These are phyloP conservation scores for Leonotis leonurus DNA, from an alignment of 257 asterid genomes.

Conservation along the genomic window DNA sequence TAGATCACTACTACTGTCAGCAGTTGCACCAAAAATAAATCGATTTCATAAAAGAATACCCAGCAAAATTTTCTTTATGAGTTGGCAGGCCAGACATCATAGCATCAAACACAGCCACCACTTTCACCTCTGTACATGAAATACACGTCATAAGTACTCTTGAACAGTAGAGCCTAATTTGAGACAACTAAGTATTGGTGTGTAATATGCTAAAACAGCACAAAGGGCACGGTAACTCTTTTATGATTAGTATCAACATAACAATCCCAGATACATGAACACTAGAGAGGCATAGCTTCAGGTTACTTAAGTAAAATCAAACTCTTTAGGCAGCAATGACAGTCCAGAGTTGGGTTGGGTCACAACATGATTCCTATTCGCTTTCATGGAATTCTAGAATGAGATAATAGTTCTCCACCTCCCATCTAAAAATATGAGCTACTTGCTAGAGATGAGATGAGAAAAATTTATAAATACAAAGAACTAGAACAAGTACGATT, in stretches of 20 bases:
- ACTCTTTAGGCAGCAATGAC: background rate
- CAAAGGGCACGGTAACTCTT: background rate
- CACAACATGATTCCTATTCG: background rate
- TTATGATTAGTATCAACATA: background rate
- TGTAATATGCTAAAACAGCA: background rate
- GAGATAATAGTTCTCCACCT: background rate
- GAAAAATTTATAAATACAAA: background rate
- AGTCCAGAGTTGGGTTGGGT: background rate
- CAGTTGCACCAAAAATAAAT: background rate
- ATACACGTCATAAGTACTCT: constrained; percentile 13
- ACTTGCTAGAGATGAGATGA: background rate
- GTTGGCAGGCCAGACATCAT: constrained; percentile 85
- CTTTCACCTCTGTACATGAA: constrained; percentile 79
- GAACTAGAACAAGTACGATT: background rate
- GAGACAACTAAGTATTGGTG: background rate
- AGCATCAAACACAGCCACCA: constrained; percentile 97
- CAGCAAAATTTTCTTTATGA: constrained; percentile 75
- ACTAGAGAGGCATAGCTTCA: background rate
- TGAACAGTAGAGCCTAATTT: constrained; percentile 8
- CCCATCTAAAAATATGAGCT: background rate
- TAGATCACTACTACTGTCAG: background rate
- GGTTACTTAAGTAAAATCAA: background rate
- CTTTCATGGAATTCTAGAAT: background rate
- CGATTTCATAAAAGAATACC: constrained; percentile 42
- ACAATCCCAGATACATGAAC: constrained; percentile 7